A percentile compares a stretch with the other conserved stretches of the same genome.
These are phyloP conservation scores for Citropsis articulata DNA, from an alignment of 345 rosid species.

Conservation along the genomic window DNA sequence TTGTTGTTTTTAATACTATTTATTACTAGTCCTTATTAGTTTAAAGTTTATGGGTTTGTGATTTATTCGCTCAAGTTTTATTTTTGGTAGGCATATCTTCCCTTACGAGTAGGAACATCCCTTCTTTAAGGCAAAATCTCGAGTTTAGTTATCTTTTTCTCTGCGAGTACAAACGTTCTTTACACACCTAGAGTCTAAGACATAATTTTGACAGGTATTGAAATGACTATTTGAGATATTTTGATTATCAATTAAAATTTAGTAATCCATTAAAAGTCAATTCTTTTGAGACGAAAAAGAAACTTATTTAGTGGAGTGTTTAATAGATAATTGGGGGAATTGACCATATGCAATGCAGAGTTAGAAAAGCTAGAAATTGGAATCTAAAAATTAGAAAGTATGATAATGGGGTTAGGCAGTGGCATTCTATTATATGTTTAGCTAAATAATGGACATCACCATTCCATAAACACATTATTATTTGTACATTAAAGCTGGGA, in stretches of 20 bases:
- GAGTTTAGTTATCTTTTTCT: too few species aligned
- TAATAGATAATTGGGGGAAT: neutral
- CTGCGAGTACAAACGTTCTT: too few species aligned
- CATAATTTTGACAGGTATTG: too few species aligned
- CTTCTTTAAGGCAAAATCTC: too few species aligned
- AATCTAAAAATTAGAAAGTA: neutral
- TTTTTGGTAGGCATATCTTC: too few species aligned
- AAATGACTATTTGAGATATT: too few species aligned
- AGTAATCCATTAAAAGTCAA: neutral
- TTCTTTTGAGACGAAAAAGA: neutral
- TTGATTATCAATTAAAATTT: neutral
- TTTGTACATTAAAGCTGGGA: neutral
- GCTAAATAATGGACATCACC: neutral
- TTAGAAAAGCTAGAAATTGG: neutral
- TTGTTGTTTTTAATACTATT: too few species aligned
- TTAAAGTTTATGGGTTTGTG: too few species aligned
- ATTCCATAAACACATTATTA: neutral
- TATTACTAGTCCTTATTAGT: too few species aligned
- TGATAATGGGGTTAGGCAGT: neutral
- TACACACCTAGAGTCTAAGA: too few species aligned
- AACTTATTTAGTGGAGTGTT: neutral
- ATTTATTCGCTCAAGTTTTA: too few species aligned
- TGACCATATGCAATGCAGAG: neutral
- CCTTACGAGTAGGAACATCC: too few species aligned
- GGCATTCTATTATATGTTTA: neutral